Base-by-base conservation (phyloP, 179 eudicot genomes). In the Carnegiea gigantea region DNA sequence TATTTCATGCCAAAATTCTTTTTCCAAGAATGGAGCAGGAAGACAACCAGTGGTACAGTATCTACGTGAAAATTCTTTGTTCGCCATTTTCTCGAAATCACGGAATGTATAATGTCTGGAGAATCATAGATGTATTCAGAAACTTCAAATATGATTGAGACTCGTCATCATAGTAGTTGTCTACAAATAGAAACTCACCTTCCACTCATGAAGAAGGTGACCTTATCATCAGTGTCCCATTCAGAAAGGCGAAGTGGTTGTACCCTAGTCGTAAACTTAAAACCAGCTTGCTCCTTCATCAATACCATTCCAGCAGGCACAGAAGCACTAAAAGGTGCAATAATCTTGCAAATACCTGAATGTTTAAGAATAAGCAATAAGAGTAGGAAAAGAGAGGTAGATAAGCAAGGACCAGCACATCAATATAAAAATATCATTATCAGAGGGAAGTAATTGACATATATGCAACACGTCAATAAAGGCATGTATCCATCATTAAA, bases 231-330 rank as follows among this genome's bases (percentile, higher is more conserved):
- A 78, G 85, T 86, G 85, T 96, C 94, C 99, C 99, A 96, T 85
- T 94, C 97, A 83, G 99, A 93, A 84, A 96, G 93, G 78, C 99
- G 99, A 79, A 96, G 91, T 18, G 99, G 99, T 77, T 96, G 99
- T 44, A 96, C 98, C 85, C 94, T 90, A 49, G 99, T 94, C 15
- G 96, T 94, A 85, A 96, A 96, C 88, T 89, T 94, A 82, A 96
- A 96, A 75, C 95, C 95, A 60, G 85, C 84, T 82, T 96, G 92
- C 89, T 96, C 99, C 88, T 92, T 96, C 96, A 88, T 94, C 87
- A 96, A 85, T 38, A 96, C 99, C 77, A 87, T 72, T 44, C 98
- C 99, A 85, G 99, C 97, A 87, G 99, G 98, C 81, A 96, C 96
- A 77, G 92, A 85, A 78, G 97, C 96, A 88, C 79, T 90, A 46